Evolutionary conservation across 257 asterid species (phyloP).

Genomic region (Solanum gandarillasii): DNA sequence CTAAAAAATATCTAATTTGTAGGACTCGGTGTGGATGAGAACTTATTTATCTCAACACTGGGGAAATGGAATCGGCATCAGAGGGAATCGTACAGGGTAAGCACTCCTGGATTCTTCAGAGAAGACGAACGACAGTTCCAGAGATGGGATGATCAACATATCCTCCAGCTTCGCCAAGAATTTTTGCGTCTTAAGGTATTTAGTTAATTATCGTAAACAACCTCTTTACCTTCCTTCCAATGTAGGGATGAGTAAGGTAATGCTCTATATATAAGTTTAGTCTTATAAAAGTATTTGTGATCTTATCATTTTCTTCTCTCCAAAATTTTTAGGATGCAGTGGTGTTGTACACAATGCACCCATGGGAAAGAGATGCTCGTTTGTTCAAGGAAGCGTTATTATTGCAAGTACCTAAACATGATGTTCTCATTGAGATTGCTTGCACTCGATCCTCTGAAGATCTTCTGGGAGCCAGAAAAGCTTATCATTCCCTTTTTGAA

Average conservation of each 20-base stretch:
- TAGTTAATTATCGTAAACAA: background rate
- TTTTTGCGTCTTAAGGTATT: constrained; percentile 79
- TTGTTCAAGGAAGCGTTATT: constrained; percentile 37
- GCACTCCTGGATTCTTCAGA: constrained; percentile 38
- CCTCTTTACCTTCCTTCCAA: background rate
- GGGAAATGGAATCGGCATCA: constrained; percentile 60
- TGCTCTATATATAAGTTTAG: background rate
- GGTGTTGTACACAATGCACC: constrained; percentile 79
- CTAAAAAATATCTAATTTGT: background rate
- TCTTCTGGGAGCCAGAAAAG: constrained; percentile 68
- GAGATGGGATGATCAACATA: constrained; percentile 61
- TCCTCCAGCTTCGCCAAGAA: constrained; percentile 63
- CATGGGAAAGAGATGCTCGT: constrained; percentile 92
- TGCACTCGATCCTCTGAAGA: constrained; percentile 64
- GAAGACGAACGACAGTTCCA: constrained; percentile 77
- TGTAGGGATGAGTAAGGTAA: background rate
- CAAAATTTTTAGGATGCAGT: constrained; percentile 46
- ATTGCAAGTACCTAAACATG: constrained; percentile 26
- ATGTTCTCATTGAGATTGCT: constrained; percentile 47
- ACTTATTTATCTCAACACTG: constrained; percentile 43
- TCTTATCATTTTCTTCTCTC: background rate
- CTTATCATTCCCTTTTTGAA: constrained; percentile 75
- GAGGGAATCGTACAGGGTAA: constrained; percentile 50
- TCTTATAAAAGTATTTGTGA: background rate
- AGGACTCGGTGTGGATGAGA: constrained; percentile 87